A percentile compares a stretch with the other conserved stretches of the same genome.
These are phyloP conservation scores for Cercospora canescens DNA, from an alignment of 2,329 filamentous ascomycete species.

Conservation along the genomic window DNA sequence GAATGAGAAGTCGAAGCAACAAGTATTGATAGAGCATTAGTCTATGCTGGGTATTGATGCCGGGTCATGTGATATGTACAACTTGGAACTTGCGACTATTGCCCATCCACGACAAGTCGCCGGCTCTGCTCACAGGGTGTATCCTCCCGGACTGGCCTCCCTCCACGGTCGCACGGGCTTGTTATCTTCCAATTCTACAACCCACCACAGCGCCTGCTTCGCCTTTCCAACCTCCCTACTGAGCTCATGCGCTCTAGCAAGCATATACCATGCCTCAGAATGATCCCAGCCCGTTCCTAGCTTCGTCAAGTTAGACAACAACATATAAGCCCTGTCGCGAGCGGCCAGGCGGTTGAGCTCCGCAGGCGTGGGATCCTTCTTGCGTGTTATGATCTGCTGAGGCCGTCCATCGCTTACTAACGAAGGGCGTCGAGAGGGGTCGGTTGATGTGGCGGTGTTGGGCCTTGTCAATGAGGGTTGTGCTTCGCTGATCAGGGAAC, in stretches of 20 bases:
- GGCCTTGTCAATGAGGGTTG: slow-evolving; percentile 21
- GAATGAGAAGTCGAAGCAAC: not conserved
- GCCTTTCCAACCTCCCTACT: slow-evolving; percentile 83
- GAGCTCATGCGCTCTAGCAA: slow-evolving; percentile 85
- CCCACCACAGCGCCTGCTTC: slow-evolving; percentile 95
- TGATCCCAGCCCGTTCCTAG: slow-evolving; percentile 86
- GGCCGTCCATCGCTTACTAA: slow-evolving; percentile 15
- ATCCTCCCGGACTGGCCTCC: slow-evolving; percentile 43
- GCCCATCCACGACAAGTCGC: not conserved
- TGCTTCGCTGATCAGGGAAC: slow-evolving; percentile 24
- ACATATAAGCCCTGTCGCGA: slow-evolving; percentile 81
- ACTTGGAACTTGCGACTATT: not conserved
- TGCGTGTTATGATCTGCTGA: slow-evolving; percentile 12
- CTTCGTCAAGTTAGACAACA: slow-evolving; percentile 81
- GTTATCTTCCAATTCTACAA: slow-evolving; percentile 88
- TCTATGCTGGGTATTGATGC: not conserved
- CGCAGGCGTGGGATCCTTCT: slow-evolving; percentile 56
- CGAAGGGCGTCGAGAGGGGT: slow-evolving; percentile 17
- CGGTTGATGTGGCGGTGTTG: slow-evolving; percentile 18
- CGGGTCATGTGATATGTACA: not conserved
- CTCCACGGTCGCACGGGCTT: slow-evolving; percentile 78
- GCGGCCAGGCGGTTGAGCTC: slow-evolving; percentile 82
- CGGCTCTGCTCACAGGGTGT: slow-evolving; percentile 26
- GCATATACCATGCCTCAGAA: slow-evolving; percentile 87
- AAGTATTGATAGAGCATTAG: not conserved